Base-by-base conservation (phyloP, 306 rosid genomes). In the Amphicarpaea edgeworthii region DNA sequence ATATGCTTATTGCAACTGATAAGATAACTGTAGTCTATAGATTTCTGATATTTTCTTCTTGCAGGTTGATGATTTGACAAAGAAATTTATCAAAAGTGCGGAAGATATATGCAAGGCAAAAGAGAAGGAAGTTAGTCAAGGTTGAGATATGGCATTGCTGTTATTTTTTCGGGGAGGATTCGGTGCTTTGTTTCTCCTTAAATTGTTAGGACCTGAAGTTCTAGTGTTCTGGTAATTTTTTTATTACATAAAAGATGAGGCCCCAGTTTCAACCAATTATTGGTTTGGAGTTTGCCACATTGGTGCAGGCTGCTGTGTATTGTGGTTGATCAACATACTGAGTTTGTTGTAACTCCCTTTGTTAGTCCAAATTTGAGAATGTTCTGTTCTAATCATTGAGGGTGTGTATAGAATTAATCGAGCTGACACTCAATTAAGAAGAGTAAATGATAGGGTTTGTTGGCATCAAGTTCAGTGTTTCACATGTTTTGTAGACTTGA, bases 41-140 rank as follows among this genome's bases (percentile, higher is more conserved):
- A 43, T 84, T 78, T 77, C 81, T 81, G 17, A 69, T 54, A 34
- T 43, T 61, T 77, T 21, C 69, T 53, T 30, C 75, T 46, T 45
- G 14, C 83, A 95, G 97, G 87, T 92, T 77, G 99, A 92, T 38
- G 99, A 95, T 49, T 54, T 90, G 83, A 95, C 99, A 30, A 92
- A 95, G 80, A 90, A 88, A 75, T 85, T 78, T 84, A 84, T 90
- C 64, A 90, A 92, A 92, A 79, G 74, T 9, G 97, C 97, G 0
- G 99, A 92, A 86, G 99, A 95, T 55, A 6, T 72, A 62, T 88
- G 93, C 87, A 92, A 95, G 85, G 91, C 85, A 23, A 95, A 90
- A 84, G 97, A 92, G 86, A 92, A 90, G 75, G 97, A 92, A 86
- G 88, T 89, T 73, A 82, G 73, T 77, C 87, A 84, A 75, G 88